Conservation (phyloP, 148 eudicot species). For the Rhododendron vialii region DNA sequence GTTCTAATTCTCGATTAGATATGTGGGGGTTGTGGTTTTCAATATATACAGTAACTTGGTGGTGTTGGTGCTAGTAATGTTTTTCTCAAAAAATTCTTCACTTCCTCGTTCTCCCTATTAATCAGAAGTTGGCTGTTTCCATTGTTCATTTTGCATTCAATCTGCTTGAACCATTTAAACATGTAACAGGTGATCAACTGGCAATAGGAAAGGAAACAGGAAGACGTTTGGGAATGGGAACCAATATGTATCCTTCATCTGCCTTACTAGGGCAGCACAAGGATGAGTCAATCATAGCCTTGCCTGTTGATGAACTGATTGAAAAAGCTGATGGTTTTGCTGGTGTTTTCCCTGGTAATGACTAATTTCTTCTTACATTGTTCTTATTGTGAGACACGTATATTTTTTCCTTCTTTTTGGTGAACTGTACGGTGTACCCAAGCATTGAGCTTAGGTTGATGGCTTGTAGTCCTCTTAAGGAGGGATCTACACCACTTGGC, state of each 20-base stretch:
- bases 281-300: conserved; percentile 34
- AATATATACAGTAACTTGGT: background rate
- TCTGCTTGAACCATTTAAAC: background rate
- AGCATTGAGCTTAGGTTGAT: background rate
- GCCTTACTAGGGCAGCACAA: conserved; percentile 49
- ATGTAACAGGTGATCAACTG: conserved; percentile 45
- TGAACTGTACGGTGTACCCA: background rate
- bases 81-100: background rate
- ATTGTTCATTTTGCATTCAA: background rate
- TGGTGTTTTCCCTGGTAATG: conserved; percentile 55
- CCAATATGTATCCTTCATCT: conserved; percentile 59
- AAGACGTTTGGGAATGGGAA: conserved; percentile 56
- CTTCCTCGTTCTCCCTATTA: background rate
- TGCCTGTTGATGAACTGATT: conserved; percentile 53
- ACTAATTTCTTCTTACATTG: background rate
- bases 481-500: background rate
- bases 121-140: background rate
- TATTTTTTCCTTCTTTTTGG: background rate
- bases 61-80: background rate
- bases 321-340: conserved; percentile 66
- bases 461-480: background rate
- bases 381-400: background rate
- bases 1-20: background rate
- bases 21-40: background rate
- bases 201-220: conserved; percentile 62